These are phyloP conservation scores for Cyberlindnera mrakii DNA, from an alignment of 805 yeast species.

Conservation along the genomic window DNA sequence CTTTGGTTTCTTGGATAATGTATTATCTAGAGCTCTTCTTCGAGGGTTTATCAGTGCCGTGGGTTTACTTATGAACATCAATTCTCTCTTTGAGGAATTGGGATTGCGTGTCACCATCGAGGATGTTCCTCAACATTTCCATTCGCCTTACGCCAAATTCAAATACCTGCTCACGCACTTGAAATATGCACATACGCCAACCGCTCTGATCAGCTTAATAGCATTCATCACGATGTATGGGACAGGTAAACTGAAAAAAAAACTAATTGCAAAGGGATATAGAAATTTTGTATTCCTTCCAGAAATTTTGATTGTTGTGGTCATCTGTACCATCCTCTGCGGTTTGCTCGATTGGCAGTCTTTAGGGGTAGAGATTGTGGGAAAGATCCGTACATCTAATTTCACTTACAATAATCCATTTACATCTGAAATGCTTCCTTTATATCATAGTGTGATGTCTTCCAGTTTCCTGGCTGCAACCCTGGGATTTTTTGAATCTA, in stretches of 20 bases:
- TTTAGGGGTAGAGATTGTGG: slow-evolving; percentile 63
- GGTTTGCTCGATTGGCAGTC: slow-evolving; percentile 46
- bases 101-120: slow-evolving; percentile 51
- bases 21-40: slow-evolving; percentile 67
- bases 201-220: slow-evolving; percentile 51
- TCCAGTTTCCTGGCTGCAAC: slow-evolving; percentile 75
- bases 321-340: slow-evolving; percentile 50
- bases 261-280: slow-evolving; percentile 20
- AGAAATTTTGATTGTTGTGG: slow-evolving; percentile 69
- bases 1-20: slow-evolving; percentile 79
- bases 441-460: slow-evolving; percentile 51
- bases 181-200: slow-evolving; percentile 45
- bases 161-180: slow-evolving; percentile 48
- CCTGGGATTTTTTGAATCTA: slow-evolving; percentile 87
- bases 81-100: slow-evolving; percentile 65
- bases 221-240: slow-evolving; percentile 42
- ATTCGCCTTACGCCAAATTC: slow-evolving; percentile 69
- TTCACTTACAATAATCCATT: slow-evolving; percentile 57
- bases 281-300: slow-evolving; percentile 63
- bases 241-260: slow-evolving; percentile 38
- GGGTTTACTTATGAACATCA: slow-evolving; percentile 76
- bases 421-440: slow-evolving; percentile 34
- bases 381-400: slow-evolving; percentile 50
- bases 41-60: slow-evolving; percentile 85
- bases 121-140: slow-evolving; percentile 44